A percentile compares a stretch with the other conserved stretches of the same genome.
Conservation (phyloP, 2,329 filamentous ascomycete species). For the Claviceps capensis region DNA sequence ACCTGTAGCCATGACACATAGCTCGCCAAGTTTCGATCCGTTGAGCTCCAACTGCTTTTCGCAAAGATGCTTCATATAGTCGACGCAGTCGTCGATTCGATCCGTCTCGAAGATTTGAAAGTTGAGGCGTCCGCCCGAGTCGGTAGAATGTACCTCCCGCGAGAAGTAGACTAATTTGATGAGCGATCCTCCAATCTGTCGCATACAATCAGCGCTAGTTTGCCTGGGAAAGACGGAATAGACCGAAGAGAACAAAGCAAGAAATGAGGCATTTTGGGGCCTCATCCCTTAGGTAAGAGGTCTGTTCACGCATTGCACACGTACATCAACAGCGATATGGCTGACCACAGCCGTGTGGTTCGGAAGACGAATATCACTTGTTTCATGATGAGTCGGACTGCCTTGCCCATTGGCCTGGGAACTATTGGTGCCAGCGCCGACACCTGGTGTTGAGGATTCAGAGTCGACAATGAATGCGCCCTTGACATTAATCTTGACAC, state of each 20-base stretch:
- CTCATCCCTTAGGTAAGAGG: no score
- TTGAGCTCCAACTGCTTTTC: slow-evolving; percentile 66
- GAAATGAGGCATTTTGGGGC: neutral
- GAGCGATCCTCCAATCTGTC: slow-evolving; percentile 82
- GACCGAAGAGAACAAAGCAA: neutral
- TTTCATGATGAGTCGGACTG: slow-evolving; percentile 47
- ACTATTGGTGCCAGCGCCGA: slow-evolving; percentile 14
- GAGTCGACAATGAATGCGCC: slow-evolving; percentile 94
- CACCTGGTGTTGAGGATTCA: slow-evolving; percentile 42
- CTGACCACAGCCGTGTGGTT: slow-evolving; percentile 92
- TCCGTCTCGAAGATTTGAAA: slow-evolving; percentile 96
- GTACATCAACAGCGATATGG: slow-evolving; percentile 90
- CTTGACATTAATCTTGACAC: slow-evolving; percentile 89
- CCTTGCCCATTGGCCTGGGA: slow-evolving; percentile 27
- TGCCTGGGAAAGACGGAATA: neutral
- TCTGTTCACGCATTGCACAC: slow-evolving; percentile 19
- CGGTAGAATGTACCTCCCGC: slow-evolving; percentile 64
- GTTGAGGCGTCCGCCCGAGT: slow-evolving; percentile 79
- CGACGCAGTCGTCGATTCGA: slow-evolving; percentile 81
- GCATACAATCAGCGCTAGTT: neutral
- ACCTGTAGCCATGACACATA: slow-evolving; percentile 91
- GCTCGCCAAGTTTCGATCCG: slow-evolving; percentile 53
- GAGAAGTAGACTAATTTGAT: slow-evolving; percentile 97
- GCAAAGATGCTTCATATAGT: slow-evolving; percentile 79
- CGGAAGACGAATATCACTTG: slow-evolving; percentile 87